These are phyloP conservation scores for Alternaria angustiovoidea DNA, from an alignment of 2,329 filamentous ascomycete species.

Conservation along the genomic window DNA sequence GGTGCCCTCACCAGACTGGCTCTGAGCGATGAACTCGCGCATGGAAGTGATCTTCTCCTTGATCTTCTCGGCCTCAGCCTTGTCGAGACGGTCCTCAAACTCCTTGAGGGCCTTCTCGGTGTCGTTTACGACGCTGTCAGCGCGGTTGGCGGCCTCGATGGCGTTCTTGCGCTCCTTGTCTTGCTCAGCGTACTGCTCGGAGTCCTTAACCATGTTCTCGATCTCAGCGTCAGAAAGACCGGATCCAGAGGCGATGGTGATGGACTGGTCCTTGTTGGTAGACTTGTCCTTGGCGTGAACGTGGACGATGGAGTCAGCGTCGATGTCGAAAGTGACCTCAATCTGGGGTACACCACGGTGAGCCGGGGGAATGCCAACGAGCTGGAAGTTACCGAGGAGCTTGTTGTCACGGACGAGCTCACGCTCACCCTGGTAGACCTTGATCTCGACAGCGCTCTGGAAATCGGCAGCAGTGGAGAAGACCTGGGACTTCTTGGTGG, in stretches of 20 bases:
- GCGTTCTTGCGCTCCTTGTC: conserved; percentile 97
- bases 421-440: conserved; percentile 99
- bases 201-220: conserved; percentile 96
- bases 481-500: conserved; percentile 98
- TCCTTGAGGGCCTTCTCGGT: conserved; percentile 99
- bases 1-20: conserved; percentile 87
- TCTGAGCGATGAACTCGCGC: conserved; percentile 91
- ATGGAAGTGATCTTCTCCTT: conserved; percentile 89
- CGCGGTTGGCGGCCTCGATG: conserved; percentile 97
- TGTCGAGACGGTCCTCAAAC: conserved; percentile 94
- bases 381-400: conserved; percentile 98
- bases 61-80: conserved; percentile 91
- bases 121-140: conserved; percentile 94
- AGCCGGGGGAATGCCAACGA: conserved; percentile 94
- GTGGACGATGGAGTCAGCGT: conserved; percentile 97
- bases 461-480: conserved; percentile 98
- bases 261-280: conserved; percentile 99
- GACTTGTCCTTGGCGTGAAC: conserved; percentile 99
- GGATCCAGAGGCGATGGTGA: conserved; percentile 97
- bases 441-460: conserved; percentile 99
- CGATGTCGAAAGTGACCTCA: conserved; percentile 98
- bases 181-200: conserved; percentile 91
- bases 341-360: conserved; percentile 96
- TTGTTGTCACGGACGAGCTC: conserved; percentile 99
- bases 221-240: conserved; percentile 96